These are phyloP conservation scores for Logfia minima DNA, from an alignment of 129 eudicot genomes.

Conservation along the genomic window DNA sequence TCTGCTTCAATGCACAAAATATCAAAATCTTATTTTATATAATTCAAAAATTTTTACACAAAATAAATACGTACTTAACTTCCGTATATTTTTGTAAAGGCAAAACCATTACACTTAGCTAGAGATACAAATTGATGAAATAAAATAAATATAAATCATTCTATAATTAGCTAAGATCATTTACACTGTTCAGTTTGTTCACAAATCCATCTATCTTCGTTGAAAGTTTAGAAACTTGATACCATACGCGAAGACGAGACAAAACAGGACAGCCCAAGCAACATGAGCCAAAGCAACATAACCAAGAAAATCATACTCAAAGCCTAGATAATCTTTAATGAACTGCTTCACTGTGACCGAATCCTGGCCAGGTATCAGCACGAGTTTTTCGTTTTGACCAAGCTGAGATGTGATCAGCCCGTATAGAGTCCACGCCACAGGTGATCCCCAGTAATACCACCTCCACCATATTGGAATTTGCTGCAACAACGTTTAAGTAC, in stretches of 20 bases:
- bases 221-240: conserved; percentile 22
- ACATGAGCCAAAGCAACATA: conserved; percentile 27
- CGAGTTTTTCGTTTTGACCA: conserved; percentile 15
- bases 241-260: conserved; percentile 3
- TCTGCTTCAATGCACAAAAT: too few relatives aligned
- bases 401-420: conserved; percentile 27
- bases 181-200: neutral
- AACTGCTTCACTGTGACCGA: conserved; percentile 11
- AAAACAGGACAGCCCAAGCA: conserved; percentile 16
- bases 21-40: too few relatives aligned
- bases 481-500: conserved; percentile 9
- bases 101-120: too few relatives aligned
- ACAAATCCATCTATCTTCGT: conserved; percentile 5
- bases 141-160: neutral
- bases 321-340: conserved; percentile 7
- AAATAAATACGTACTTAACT: neutral
- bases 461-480: conserved; percentile 27
- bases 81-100: neutral
- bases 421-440: conserved; percentile 18
- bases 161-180: neutral
- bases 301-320: conserved; percentile 13
- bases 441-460: conserved; percentile 26
- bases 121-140: neutral
- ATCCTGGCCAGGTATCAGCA: conserved; percentile 12
- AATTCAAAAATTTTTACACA: too few relatives aligned